Evolutionary conservation across 2,329 filamentous ascomycete species (phyloP), one percentile per base, ranked within the genome.

Genomic region (Stenocarpella maydis): DNA sequence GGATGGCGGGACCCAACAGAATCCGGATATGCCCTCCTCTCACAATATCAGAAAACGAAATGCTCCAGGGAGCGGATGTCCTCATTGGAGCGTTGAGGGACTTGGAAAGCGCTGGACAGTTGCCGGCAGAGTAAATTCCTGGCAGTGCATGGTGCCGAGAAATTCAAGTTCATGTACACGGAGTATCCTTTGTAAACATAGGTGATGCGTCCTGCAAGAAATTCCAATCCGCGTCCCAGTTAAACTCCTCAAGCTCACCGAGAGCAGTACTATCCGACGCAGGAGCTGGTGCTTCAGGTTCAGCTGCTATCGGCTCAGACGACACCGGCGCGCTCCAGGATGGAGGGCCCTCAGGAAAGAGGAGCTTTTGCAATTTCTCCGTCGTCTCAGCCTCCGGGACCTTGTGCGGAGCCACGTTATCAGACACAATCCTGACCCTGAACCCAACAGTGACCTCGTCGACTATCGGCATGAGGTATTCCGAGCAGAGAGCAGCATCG

Each of bases 171-270:
- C 43, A 49, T 19, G 64, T n/a, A 50, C 50, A 55, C 31, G 39
- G 64, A 8, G 64, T 47, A 19, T 66, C 39, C 52, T 37, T 55
- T 15, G 26, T 39, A 21, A 55, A 45, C 1, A 37, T 17, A 2
- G 64, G 64, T 17, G 65, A 68, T 17, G 63, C 43, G 21, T 63
- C 65, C 43, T 68, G 65, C n/a, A 68, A 43, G 21, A 61, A 63
- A n/a, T 68, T 52, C 65, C 65, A 68, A 28, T 68, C 43, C 17
- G 65, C 41, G n/a, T 58, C 52, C 65, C 65, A 68, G 34, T 68
- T 58, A 3, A 68, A 61, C 52, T 63, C 65, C 26, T 63, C 53
- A 15, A 63, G n/a, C 17, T 37, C 65, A 52, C 34, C 31, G 2
- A 60, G 28, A 14, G 65, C 43, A 50, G 14, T 39, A 12, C 24